phyloP scores from a whole-genome alignment of 495 filamentous ascomycete genomes.

The Aspergillus indologenus region DNA sequence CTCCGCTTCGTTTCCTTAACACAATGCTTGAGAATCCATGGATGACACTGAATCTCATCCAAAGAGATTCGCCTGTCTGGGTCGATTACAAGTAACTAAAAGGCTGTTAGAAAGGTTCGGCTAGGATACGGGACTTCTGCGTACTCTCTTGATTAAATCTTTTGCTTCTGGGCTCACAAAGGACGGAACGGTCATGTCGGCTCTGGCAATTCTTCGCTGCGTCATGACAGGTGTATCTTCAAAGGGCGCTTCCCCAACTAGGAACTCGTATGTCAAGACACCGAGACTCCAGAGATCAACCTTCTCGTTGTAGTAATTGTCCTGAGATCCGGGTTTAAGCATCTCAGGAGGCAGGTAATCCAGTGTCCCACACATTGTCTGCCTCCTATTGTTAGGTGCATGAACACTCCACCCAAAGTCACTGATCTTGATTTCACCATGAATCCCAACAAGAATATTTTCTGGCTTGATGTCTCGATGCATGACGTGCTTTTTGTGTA shows the following conservation, averaged over 20 bases:
- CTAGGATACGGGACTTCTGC: slow-evolving; percentile 13
- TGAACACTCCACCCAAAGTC: slow-evolving; percentile 99
- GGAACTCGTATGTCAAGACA: slow-evolving; percentile 93
- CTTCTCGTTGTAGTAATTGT: slow-evolving; percentile 90
- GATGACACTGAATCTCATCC: slow-evolving; percentile 84
- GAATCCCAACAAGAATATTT: slow-evolving; percentile 95
- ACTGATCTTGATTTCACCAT: slow-evolving; percentile 97
- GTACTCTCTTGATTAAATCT: slow-evolving; percentile 88
- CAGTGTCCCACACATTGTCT: slow-evolving; percentile 95
- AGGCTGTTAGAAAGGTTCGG: slow-evolving; percentile 16
- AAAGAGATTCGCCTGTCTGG: slow-evolving; percentile 90
- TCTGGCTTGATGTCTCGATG: slow-evolving; percentile 99
- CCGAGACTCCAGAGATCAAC: slow-evolving; percentile 96
- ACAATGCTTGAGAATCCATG: slow-evolving; percentile 98
- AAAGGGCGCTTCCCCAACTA: slow-evolving; percentile 94
- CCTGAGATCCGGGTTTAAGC: slow-evolving; percentile 73
- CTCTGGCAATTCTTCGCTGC: slow-evolving; percentile 80
- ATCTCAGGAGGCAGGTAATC: slow-evolving; percentile 98
- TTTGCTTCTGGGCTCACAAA: slow-evolving; percentile 89
- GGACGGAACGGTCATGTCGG: slow-evolving; percentile 87
- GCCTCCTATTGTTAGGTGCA: slow-evolving; percentile 87
- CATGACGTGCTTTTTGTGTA: slow-evolving; percentile 98
- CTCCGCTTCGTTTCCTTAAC: slow-evolving; percentile 61
- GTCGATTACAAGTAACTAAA: slow-evolving; percentile 83
- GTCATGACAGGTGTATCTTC: slow-evolving; percentile 96